Conservation (phyloP, 2,329 filamentous ascomycete genomes). For the Penicillium glabrum region DNA sequence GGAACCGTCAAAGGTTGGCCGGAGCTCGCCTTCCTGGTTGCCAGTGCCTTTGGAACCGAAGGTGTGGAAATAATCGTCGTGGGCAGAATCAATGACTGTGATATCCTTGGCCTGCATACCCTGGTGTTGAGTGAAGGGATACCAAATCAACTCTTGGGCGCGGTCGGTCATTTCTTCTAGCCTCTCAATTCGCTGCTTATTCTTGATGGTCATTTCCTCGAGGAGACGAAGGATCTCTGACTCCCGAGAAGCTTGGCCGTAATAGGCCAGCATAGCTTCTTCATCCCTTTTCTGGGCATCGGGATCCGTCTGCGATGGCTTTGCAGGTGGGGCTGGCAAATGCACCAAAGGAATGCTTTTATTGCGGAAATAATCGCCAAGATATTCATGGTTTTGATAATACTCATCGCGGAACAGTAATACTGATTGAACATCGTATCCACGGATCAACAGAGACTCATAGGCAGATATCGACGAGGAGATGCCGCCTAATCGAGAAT, state of each 20-base stretch:
- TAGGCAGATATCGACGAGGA: slow-evolving; percentile 77
- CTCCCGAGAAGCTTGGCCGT: slow-evolving; percentile 48
- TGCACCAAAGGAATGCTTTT: slow-evolving; percentile 58
- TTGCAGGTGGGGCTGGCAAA: slow-evolving; percentile 60
- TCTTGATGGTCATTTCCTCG: slow-evolving; percentile 52
- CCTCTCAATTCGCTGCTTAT: slow-evolving; percentile 56
- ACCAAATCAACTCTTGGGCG: slow-evolving; percentile 72
- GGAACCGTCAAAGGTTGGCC: slow-evolving; percentile 75
- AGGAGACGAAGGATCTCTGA: slow-evolving; percentile 49
- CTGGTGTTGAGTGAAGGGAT: slow-evolving; percentile 81
- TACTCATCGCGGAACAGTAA: slow-evolving; percentile 66
- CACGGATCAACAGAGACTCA: slow-evolving; percentile 74
- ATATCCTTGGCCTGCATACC: slow-evolving; percentile 63
- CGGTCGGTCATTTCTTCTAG: slow-evolving; percentile 62
- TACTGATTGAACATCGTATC: slow-evolving; percentile 72
- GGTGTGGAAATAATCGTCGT: slow-evolving; percentile 76
- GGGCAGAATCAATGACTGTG: slow-evolving; percentile 74
- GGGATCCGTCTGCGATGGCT: slow-evolving; percentile 28
- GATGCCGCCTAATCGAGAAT: slow-evolving; percentile 75
- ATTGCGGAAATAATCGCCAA: slow-evolving; percentile 65
- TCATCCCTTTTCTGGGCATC: slow-evolving; percentile 49
- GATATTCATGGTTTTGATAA: slow-evolving; percentile 68
- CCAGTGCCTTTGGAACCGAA: slow-evolving; percentile 31
- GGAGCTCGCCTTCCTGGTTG: slow-evolving; percentile 43
- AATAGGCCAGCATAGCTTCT: slow-evolving; percentile 64